Percentiles rank a stretch among this genome's conserved stretches.
Conservation (phyloP, 78 protist genomes). For the Mantamonas sphyraenae region DNA sequence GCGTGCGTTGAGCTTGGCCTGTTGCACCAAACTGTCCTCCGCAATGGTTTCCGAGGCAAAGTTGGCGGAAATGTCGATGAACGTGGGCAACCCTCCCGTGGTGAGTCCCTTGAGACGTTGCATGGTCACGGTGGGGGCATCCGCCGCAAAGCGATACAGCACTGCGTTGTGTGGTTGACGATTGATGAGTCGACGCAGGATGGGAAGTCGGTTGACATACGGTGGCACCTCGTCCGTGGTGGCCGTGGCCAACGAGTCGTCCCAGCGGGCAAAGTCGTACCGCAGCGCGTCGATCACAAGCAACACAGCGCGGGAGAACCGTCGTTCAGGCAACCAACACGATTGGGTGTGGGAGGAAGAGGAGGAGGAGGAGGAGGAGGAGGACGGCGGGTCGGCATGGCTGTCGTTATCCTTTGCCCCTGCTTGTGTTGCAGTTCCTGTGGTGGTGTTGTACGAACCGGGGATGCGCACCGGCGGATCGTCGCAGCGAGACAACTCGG, state of each 20-base stretch:
- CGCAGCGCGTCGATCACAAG: slow-evolving; percentile 50
- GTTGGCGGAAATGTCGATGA: slow-evolving; percentile 69
- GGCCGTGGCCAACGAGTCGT: not conserved
- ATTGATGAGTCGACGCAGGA: not conserved
- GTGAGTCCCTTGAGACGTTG: slow-evolving; percentile 78
- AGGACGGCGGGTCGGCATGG: slow-evolving; percentile 3
- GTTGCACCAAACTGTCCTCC: slow-evolving; percentile 79
- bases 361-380: too few relatives aligned
- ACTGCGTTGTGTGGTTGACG: not conserved
- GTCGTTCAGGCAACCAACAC: not conserved
- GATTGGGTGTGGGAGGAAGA: not conserved
- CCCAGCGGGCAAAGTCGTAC: slow-evolving; percentile 19
- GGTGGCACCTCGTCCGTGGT: not conserved
- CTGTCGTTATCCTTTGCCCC: not conserved
- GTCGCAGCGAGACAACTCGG: too few relatives aligned
- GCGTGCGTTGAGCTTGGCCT: slow-evolving; percentile 6
- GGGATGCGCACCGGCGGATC: not conserved
- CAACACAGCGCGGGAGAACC: slow-evolving; percentile 1
- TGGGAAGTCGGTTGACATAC: not conserved
- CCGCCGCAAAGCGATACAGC: slow-evolving; percentile 62
- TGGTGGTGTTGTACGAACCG: not conserved
- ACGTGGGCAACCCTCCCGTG: slow-evolving; percentile 89
- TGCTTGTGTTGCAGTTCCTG: not conserved
- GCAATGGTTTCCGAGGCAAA: slow-evolving; percentile 45
- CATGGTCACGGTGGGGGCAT: slow-evolving; percentile 91